Evolutionary conservation across 106 monocot genomes (phyloP).

Genomic region (Dioscorea dumetorum): DNA sequence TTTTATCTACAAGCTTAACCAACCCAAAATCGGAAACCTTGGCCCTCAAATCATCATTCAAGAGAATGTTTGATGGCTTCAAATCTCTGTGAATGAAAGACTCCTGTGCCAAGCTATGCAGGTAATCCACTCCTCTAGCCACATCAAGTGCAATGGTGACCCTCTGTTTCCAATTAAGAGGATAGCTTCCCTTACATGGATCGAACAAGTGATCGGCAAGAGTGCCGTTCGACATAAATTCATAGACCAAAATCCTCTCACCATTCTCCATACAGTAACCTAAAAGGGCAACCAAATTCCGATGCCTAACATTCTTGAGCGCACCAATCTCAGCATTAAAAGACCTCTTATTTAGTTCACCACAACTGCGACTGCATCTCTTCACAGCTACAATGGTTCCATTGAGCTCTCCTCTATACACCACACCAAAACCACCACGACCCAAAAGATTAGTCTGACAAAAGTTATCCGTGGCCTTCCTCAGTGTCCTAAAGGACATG

Average conservation of each 20-base stretch:
- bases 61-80: conserved; percentile 88
- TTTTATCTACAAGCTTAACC: conserved; percentile 73
- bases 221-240: conserved; percentile 83
- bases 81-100: conserved; percentile 95
- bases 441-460: conserved; percentile 50
- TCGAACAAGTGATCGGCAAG: conserved; percentile 70
- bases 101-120: conserved; percentile 83
- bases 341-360: conserved; percentile 59
- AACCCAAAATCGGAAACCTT: conserved; percentile 97
- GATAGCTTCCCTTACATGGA: conserved; percentile 10
- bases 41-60: conserved; percentile 67
- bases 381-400: conserved; percentile 75
- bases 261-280: conserved; percentile 65
- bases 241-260: conserved; percentile 86
- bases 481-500: conserved; percentile 49
- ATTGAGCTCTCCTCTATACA: conserved; percentile 64
- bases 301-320: conserved; percentile 69
- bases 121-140: conserved; percentile 84
- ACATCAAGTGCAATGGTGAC: conserved; percentile 80
- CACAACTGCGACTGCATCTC: conserved; percentile 26
- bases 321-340: conserved; percentile 81
- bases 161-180: conserved; percentile 75
- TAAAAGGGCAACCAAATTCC: conserved; percentile 71
- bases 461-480: conserved; percentile 65
- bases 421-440: conserved; percentile 82